Evolutionary conservation across 306 rosid genomes (phyloP), one percentile per base, ranked within the genome.

Genomic region (Trifolium repens): DNA sequence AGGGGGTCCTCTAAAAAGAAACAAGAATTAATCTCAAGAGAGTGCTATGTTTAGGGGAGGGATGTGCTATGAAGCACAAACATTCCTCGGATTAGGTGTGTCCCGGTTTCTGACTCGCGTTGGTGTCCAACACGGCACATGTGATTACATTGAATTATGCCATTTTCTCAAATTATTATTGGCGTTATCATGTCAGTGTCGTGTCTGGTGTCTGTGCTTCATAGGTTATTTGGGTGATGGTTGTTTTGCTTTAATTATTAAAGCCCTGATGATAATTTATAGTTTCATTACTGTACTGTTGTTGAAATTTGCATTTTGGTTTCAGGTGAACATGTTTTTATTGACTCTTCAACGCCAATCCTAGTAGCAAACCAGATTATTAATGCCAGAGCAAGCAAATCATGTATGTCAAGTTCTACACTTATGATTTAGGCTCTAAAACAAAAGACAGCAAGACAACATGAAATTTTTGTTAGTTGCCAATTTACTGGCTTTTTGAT

Each of bases 321-420:
- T 73, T 26, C 86, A 96, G 99, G 99, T 69, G 99, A 96, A 84
- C 49, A 85, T 74, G 89, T 83, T 59, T 92, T 92, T 74, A 46
- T 93, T 80, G 96, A 92, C 58, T 83, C 86, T 82, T 85, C 92
- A 2, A 83, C 91, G 9, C 87, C 86, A 19, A 47, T 87, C 40
- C 71, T 92, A 81, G 88, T 90, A 74, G 83, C 97, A 50, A 92
- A 90, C 79, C 96, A 92, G 85, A 88, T 90, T 49, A 77, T 96
- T 81, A 83, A 93, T 37, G 78, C 89, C 34, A 96, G 98, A 32
- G 75, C 84, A 39, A 84, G 76, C 27, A 96, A 90, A 85, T 92
- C 99, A 83, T 96, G 98, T 96, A 86, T 71, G 98, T 24, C 44
- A 30, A 64, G 54, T 78, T 75, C 71, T 75, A 40, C 34, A 39